phyloP scores from a whole-genome alignment of 441 rosid species.

The Syzygium syzygioides region DNA sequence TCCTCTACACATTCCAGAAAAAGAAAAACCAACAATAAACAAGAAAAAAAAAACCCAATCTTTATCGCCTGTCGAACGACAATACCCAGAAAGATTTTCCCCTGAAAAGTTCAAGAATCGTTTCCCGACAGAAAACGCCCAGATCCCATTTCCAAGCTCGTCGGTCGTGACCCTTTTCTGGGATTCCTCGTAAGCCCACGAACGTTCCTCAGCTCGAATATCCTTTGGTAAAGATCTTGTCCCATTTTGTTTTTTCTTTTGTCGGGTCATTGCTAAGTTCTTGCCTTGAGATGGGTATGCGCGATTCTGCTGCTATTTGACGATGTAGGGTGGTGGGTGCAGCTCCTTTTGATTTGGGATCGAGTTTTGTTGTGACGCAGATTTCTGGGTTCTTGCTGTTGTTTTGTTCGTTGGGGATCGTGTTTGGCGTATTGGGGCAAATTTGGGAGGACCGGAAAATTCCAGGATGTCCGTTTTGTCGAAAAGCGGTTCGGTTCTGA shows the following conservation, averaged over 20 bases:
- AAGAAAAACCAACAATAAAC: background rate
- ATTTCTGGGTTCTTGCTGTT: background rate
- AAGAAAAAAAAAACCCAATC: background rate
- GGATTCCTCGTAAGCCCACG: background rate
- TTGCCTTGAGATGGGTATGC: background rate
- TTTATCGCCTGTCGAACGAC: background rate
- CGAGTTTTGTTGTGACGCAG: background rate
- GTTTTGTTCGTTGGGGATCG: background rate
- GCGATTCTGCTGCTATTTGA: background rate
- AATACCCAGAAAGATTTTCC: background rate
- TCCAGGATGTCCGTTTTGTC: constrained; percentile 24
- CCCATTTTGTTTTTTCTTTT: background rate
- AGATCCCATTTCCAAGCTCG: background rate
- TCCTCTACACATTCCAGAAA: background rate
- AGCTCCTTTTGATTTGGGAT: background rate
- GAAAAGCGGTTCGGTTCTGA: constrained; percentile 35
- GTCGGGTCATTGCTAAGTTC: background rate
- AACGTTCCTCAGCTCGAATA: background rate
- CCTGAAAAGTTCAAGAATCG: background rate
- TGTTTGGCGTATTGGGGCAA: background rate
- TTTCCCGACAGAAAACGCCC: background rate
- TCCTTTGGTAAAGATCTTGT: background rate
- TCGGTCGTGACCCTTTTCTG: background rate
- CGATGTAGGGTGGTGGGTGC: background rate
- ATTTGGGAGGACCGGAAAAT: constrained; percentile 18